Conservation (phyloP, 202 grass and related monocot genomes). For the Bolboschoenoplectus hybrid region DNA sequence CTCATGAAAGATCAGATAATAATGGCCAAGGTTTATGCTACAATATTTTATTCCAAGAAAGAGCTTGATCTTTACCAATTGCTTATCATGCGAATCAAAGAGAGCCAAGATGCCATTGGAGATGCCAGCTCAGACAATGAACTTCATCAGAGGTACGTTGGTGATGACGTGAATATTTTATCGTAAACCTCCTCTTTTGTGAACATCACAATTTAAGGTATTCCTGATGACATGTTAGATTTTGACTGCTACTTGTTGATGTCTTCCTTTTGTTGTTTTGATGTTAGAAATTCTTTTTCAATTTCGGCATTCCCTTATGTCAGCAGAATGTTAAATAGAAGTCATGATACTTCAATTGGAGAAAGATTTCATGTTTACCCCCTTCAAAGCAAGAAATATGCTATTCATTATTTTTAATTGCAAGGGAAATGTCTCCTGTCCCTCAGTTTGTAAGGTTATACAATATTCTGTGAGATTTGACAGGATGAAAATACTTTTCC, state of each 20-base stretch:
- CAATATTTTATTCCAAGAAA: conserved; percentile 61
- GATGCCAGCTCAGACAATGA: conserved; percentile 63
- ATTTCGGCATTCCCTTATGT: background rate
- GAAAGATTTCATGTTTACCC: conserved; percentile 1
- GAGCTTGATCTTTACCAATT: conserved; percentile 55
- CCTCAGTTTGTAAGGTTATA: conserved; percentile 14
- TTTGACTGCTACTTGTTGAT: background rate
- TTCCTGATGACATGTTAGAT: background rate
- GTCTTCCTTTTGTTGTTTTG: background rate
- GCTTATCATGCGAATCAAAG: conserved; percentile 70
- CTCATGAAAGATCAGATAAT: conserved; percentile 88
- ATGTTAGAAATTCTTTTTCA: conserved; percentile 14
- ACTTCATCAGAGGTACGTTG: conserved; percentile 57
- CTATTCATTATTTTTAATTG: background rate
- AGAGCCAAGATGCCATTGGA: conserved; percentile 56
- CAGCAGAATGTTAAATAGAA: background rate
- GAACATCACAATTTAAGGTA: background rate
- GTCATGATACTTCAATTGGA: background rate
- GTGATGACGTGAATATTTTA: conserved; percentile 17
- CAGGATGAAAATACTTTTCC: background rate
- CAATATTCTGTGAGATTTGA: background rate
- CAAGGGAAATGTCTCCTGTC: background rate
- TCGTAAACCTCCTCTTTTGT: conserved; percentile 4
- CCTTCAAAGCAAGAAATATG: conserved; percentile 11
- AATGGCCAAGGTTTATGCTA: conserved; percentile 87